These are phyloP conservation scores for Cladophialophora bantiana DNA, from an alignment of 2,329 filamentous ascomycete genomes.

Conservation along the genomic window DNA sequence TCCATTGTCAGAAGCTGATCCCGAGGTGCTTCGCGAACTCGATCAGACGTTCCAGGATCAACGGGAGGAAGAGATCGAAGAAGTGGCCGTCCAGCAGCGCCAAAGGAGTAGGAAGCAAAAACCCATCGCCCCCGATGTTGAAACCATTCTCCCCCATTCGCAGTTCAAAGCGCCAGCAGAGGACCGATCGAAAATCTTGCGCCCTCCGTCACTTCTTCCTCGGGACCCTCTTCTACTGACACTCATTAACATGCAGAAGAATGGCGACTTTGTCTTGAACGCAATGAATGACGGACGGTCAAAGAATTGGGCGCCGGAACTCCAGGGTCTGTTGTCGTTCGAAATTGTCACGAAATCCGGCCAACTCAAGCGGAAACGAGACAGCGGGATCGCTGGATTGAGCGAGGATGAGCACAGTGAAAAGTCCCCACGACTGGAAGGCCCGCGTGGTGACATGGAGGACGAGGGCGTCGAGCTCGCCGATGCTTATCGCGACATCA, in stretches of 20 bases:
- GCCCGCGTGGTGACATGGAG: constrained; percentile 69
- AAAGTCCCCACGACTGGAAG: constrained; percentile 68
- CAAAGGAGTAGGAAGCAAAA: constrained; percentile 81
- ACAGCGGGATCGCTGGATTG: constrained; percentile 83
- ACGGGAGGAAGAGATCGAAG: constrained; percentile 58
- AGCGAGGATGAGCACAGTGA: constrained; percentile 64
- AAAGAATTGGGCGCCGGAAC: constrained; percentile 85
- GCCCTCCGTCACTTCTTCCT: constrained; percentile 80
- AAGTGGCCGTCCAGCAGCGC: constrained; percentile 65
- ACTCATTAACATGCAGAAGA: constrained; percentile 90
- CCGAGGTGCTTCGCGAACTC: constrained; percentile 65
- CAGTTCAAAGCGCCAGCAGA: constrained; percentile 87
- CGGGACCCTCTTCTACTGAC: constrained; percentile 86
- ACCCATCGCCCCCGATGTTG: constrained; percentile 78
- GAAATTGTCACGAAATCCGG: constrained; percentile 77
- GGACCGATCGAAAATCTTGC: constrained; percentile 85
- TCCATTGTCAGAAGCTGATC: constrained; percentile 61
- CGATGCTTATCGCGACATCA: constrained; percentile 69
- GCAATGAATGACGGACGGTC: constrained; percentile 82
- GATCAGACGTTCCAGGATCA: constrained; percentile 68
- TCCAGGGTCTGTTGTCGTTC: constrained; percentile 89
- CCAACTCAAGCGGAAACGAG: constrained; percentile 91
- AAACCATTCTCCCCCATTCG: constrained; percentile 76
- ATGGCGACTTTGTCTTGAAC: constrained; percentile 85
- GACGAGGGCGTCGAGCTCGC: constrained; percentile 56